Evolutionary conservation across 345 rosid genomes (phyloP), one percentile per base, ranked within the genome.

Genomic region (Hypericum androsaemum): DNA sequence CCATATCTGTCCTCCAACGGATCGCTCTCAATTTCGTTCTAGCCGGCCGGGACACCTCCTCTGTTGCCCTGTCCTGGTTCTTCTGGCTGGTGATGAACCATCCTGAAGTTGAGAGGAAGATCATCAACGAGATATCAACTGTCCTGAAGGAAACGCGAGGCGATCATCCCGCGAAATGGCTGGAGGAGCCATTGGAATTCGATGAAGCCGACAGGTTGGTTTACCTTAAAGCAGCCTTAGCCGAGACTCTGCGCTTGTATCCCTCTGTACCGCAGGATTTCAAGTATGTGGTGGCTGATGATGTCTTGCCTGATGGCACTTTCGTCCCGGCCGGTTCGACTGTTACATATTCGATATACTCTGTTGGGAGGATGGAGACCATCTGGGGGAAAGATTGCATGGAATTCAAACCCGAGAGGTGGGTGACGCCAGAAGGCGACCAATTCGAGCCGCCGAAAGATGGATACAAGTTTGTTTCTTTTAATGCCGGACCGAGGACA

Each of bases 21-120:
- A 86, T 89, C n/a, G 95, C 95, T 10, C 71, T 86, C 0, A 89
- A 89, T 71, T 89, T 89, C 45, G 89, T 86, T 57, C 87, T 89
- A 0, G 97, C 97, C 0, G 97, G 97, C 37, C 79, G 97, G 0
- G 97, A 89, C 69, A 89, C 97, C 5, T 89, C 97, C 3, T 89
- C 97, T 0, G 94, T 83, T 14, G 97, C 97, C 5, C 71, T 89
- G 37, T 85, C 92, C 65, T 89, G 97, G 97, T 89, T 89, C 71
- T 89, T 89, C 73, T 86, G 94, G 89, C 84, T 86, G 1, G 80
- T 89, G 49, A 83, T 81, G 88, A 82, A 80, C 61, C 65, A 80
- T 37, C 77, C 78, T 0, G 71, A 67, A 16, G 70, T 86, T 0
- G 97, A 89, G 61, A 58, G 56, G 47, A 89, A 78, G 61, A 80